Percentiles rank a stretch among this genome's conserved stretches.
Conservation (phyloP, 306 rosid genomes). For the Begonia peltatifolia region DNA sequence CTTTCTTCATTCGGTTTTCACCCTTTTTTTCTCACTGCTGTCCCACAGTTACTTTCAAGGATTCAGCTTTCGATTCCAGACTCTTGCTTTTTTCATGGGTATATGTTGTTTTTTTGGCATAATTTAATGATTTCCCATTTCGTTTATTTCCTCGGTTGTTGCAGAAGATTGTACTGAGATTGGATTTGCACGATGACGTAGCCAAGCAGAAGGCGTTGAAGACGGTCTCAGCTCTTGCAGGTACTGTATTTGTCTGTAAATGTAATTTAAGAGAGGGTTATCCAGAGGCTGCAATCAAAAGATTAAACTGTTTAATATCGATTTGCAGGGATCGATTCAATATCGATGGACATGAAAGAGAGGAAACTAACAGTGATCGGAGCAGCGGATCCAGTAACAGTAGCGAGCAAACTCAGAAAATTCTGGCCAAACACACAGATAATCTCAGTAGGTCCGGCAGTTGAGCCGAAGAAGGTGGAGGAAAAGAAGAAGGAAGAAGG, state of each 20-base stretch:
- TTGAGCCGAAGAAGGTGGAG: slow-evolving; percentile 44
- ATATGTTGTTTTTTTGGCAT: too few species aligned
- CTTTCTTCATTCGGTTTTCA: too few species aligned
- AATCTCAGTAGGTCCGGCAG: slow-evolving; percentile 50
- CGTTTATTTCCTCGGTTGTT: neutral
- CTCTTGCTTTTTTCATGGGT: too few species aligned
- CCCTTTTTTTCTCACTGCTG: too few species aligned
- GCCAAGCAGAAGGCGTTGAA: slow-evolving; percentile 90
- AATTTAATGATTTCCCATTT: neutral
- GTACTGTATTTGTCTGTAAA: slow-evolving; percentile 13
- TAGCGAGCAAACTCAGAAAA: slow-evolving; percentile 53
- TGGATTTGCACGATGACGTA: slow-evolving; percentile 65
- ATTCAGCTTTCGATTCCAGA: too few species aligned
- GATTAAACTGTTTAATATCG: neutral
- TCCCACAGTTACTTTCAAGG: too few species aligned
- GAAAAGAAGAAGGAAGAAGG: slow-evolving; percentile 32
- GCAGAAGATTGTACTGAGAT: slow-evolving; percentile 66
- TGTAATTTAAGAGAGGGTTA: slow-evolving; percentile 4
- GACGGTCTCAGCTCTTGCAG: slow-evolving; percentile 69
- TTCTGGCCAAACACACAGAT: slow-evolving; percentile 31
- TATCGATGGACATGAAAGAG: slow-evolving; percentile 56
- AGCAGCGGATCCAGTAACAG: slow-evolving; percentile 39
- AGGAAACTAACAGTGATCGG: slow-evolving; percentile 55
- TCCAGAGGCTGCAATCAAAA: neutral
- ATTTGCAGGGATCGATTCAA: slow-evolving; percentile 49